Base-by-base conservation (phyloP, 305 asterid genomes). In the Fraxinus ornus region DNA sequence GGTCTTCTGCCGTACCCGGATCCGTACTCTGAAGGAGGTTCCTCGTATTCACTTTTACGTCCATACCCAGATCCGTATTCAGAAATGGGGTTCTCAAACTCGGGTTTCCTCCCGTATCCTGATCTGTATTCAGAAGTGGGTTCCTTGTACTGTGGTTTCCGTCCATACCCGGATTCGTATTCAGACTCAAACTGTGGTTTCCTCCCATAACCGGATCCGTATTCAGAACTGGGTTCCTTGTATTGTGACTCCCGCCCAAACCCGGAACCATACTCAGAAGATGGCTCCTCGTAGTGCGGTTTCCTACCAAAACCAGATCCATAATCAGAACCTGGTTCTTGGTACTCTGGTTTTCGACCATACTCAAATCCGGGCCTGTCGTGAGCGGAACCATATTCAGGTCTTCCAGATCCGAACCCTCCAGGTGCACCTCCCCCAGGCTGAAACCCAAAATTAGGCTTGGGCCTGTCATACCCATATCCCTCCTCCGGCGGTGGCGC, bases 401-500 rank as follows among this genome's bases (percentile, higher is more conserved):
- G 32, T 24, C 85, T 44, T 26, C 36, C 81, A 47, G 80, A 73
- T 9, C 44, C 78, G 21, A 83, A 71, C 17, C 85, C 86, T 19
- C 84, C 79, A 26, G 19, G 75, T 13, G 21, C 21, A 7, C 80
- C 79, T n/a, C 82, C 82, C 15, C 79, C 15, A 35, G 91, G 91
- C 62, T 85, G 90, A 79, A 85, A 84, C 22, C 92, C 92, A 64
- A 79, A 88, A 5, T 83, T 78, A 55, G 93, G 90, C 83, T 74
- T 78, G 64, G 88, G 89, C 74, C 85, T 55, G 41, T 87, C 90
- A 75, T 47, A 47, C 57, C 57, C 57, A 47, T 80, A 80, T 3
- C 79, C 86, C 0, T 30, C 87, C 78, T 30, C 87, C 78, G 80
- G 86, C n/a, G 87, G 75, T 21, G 84, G 82, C 2, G 77, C 86